phyloP scores from a whole-genome alignment of 139 green algal genomes.

The Chlamydomonas applanata region DNA sequence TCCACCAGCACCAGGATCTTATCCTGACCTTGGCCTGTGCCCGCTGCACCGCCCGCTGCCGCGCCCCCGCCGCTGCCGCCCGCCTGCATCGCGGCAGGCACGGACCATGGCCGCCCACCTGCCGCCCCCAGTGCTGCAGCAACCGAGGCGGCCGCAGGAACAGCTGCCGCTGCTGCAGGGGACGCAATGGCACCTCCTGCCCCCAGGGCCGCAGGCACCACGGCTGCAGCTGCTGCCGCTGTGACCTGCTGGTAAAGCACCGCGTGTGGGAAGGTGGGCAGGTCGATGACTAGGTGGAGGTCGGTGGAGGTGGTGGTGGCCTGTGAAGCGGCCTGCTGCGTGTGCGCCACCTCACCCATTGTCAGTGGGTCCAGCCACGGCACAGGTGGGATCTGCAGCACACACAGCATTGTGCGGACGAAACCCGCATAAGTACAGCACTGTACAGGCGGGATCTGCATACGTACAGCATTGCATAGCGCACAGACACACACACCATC shows the following conservation, averaged over 20 bases:
- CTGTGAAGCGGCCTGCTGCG: neutral
- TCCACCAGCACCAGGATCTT: slow-evolving; percentile 56
- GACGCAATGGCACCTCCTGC: neutral
- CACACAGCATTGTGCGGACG: too few species aligned
- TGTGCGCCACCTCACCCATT: slow-evolving; percentile 26
- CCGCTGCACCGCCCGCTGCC: neutral
- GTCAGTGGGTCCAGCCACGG: slow-evolving; percentile 86
- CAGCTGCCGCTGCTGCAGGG: neutral
- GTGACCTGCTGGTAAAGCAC: slow-evolving; percentile 79
- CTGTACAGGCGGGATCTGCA: too few species aligned
- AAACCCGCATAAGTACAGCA: too few species aligned
- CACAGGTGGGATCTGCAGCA: slow-evolving; percentile 26
- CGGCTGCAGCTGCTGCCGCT: neutral
- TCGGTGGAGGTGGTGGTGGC: slow-evolving; percentile 1
- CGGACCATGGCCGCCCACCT: too few species aligned
- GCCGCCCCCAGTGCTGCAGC: too few species aligned
- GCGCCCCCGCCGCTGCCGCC: slow-evolving; percentile 1
- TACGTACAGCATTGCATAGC: too few species aligned
- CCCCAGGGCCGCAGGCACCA: neutral
- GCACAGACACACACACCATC: too few species aligned
- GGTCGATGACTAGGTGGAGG: slow-evolving; percentile 65
- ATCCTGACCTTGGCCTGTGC: neutral
- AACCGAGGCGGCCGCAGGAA: neutral
- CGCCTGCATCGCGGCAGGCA: slow-evolving; percentile 2
- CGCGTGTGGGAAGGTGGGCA: slow-evolving; percentile 79